Evolutionary conservation across 129 eudicot species (phyloP).

Genomic region (Mikania micrantha): DNA sequence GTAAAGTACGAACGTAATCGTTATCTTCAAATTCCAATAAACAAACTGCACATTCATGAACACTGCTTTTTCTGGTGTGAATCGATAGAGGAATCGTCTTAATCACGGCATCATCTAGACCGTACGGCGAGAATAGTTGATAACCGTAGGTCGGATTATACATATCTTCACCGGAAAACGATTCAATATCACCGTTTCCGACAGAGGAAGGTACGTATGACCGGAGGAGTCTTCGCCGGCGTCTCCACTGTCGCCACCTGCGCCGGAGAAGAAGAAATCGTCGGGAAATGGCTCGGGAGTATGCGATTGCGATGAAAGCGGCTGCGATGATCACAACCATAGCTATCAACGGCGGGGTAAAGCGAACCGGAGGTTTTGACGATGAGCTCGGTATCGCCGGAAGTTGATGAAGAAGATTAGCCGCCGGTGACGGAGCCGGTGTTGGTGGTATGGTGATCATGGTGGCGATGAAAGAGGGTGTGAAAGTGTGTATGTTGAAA

Average conservation of each 20-base stretch:
- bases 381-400: slow-evolving; percentile 25
- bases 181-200: slow-evolving; percentile 51
- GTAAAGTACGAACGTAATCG: slow-evolving; percentile 88
- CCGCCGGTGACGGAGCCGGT: slow-evolving; percentile 18
- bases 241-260: slow-evolving; percentile 51
- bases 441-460: slow-evolving; percentile 25
- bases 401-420: slow-evolving; percentile 2
- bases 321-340: slow-evolving; percentile 86
- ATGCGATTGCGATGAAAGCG: slow-evolving; percentile 78
- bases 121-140: slow-evolving; percentile 67
- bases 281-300: slow-evolving; percentile 79
- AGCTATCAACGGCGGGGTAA: slow-evolving; percentile 89
- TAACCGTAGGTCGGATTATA: slow-evolving; percentile 46
- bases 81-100: slow-evolving; percentile 74
- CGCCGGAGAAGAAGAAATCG: slow-evolving; percentile 44
- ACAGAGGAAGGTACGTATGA: slow-evolving; percentile 54
- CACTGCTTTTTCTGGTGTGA: slow-evolving; percentile 49
- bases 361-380: slow-evolving; percentile 59
- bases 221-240: slow-evolving; percentile 59
- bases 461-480: neutral
- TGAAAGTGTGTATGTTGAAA: slow-evolving; percentile 11
- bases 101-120: slow-evolving; percentile 66
- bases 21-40: slow-evolving; percentile 72
- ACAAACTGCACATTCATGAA: slow-evolving; percentile 81
- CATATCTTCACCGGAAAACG: slow-evolving; percentile 31